These are phyloP conservation scores for Astraeus odoratus DNA, from an alignment of 768 basidiomycete species.

Conservation along the genomic window DNA sequence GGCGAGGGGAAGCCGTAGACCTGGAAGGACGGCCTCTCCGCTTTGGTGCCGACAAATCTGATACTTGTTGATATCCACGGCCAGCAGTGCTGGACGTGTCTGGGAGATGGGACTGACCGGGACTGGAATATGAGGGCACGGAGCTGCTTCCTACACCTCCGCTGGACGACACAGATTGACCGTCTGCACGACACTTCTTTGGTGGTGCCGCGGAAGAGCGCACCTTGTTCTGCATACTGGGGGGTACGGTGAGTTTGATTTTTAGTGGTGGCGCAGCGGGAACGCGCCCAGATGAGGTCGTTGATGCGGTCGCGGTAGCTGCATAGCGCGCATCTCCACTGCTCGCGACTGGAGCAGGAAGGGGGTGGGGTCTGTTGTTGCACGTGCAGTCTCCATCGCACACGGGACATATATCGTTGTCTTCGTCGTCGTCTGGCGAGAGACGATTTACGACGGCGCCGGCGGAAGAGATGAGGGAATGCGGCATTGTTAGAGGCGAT, in stretches of 20 bases:
- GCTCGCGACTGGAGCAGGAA: slow-evolving; percentile 23
- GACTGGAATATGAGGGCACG: slow-evolving; percentile 6
- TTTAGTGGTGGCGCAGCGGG: slow-evolving; percentile 41
- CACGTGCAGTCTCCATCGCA: slow-evolving; percentile 90
- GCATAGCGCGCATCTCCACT: slow-evolving; percentile 33
- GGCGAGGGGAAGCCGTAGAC: slow-evolving; percentile 29
- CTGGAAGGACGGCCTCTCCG: slow-evolving; percentile 56
- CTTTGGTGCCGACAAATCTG: slow-evolving; percentile 28
- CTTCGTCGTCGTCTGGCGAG: slow-evolving; percentile 57
- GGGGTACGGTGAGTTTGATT: slow-evolving; percentile 67
- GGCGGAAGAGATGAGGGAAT: slow-evolving; percentile 64
- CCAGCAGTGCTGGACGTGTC: slow-evolving; percentile 21
- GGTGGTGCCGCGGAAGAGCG: slow-evolving; percentile 18
- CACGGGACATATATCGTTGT: slow-evolving; percentile 83
- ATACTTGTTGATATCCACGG: slow-evolving; percentile 15
- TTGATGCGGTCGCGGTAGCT: slow-evolving; percentile 32
- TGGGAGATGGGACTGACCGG: slow-evolving; percentile 8
- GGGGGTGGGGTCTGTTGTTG: slow-evolving; percentile 37
- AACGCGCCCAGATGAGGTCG: slow-evolving; percentile 25
- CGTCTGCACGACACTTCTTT: slow-evolving; percentile 24
- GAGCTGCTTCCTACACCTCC: slow-evolving; percentile 28
- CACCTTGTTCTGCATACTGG: slow-evolving; percentile 43
- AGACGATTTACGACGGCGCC: slow-evolving; percentile 35
- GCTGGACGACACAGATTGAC: slow-evolving; percentile 30
- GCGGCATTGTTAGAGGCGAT: slow-evolving; percentile 57